Evolutionary conservation across 345 rosid species (phyloP), one percentile per base, ranked within the genome.

Genomic region (Sonneratia caseolaris): DNA sequence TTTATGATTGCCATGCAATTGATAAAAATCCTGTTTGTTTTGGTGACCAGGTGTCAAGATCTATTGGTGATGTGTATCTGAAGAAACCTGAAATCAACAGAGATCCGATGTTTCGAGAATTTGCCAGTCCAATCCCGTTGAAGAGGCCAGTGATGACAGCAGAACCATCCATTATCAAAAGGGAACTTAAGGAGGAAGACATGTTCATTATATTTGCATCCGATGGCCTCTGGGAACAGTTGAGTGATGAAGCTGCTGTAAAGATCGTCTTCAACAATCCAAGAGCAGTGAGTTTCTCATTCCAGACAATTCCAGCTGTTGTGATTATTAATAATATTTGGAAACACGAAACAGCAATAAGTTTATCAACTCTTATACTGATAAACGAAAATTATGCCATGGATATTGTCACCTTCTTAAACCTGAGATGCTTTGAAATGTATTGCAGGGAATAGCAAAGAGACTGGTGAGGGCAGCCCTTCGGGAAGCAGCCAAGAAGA

Each of bases 211-310:
- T 94, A 77, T 94, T 94, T 86, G 98, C 98, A 81, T 91, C 97
- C n/a, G 98, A 94, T 78, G 98, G 99, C 82, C 96, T 95, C 53
- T 95, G 99, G 99, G 99, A 95, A 79, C 99, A 95, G 75, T 83
- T 95, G 80, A 88, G 83, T 35, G 99, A 95, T 75, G 86, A 91
- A 85, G 84, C 84, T 56, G 99, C 93, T 0, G 97, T 92, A n/a
- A 90, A 90, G 70, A 92, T 95, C 59, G 99, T 95, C 65, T 80
- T 82, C 57, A 92, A 88, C 71, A 84, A 86, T 81, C 97, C 97
- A 4, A 91, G 97, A 90, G 86, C 82, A 32, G 99, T 95, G 70
- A 90, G 99, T 82, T 56, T 74, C 15, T 37, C 1, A 22, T 14
- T 24, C 18, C 5, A 47, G 9, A 47, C 15, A 13, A 62, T 35